Evolutionary conservation across 495 filamentous ascomycete genomes (phyloP), one percentile per base, ranked within the genome.

Genomic region (Friedmanniomyces endolithicus): DNA sequence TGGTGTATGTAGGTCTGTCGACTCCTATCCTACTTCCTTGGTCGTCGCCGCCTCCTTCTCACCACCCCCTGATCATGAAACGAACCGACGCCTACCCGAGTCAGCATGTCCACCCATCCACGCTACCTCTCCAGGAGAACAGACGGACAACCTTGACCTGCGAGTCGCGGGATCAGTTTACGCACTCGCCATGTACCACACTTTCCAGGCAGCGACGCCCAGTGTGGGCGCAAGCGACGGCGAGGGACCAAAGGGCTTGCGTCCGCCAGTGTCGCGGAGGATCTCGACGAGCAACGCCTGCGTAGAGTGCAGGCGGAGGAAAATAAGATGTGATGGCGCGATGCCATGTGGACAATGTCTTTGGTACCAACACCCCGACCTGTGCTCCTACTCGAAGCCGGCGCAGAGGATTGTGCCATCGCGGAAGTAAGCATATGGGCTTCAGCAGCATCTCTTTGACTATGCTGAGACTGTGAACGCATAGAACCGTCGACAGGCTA

Each of bases 351-450:
- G 49, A 34, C 58, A 57, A 43, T 61, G 53, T 29, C 27, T 17
- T 20, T 69, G 67, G 67, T 69, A 67, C 48, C 62, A 68, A 61
- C 67, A 68, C 57, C 65, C 67, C 9, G 61, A 64, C 40, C 56
- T 59, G 22, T 70, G 68, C 50, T 51, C 59, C 2, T 68, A 69
- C 49, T 59, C 67, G 23, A 68, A 69, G 54, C 67, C 65, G 20
- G 56, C 65, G 29, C 68, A 65, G 57, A 54, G 66, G 25, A 60
- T 67, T 0, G 65, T 69, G 41, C 63, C 66, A 6, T 67, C 66
- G 23, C 53, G 64, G 22, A 66, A 65, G 66, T 68, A 63, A 55
- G 52, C 48, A 22, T 47, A 35, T 55, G 60, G 19, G 59, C 51
- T 27, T 46, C 23, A 53, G 20, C 25, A 1, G 6, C 24, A 14